These are phyloP conservation scores for Kuraishia ogatae DNA, from an alignment of 805 yeast species.

Conservation along the genomic window DNA sequence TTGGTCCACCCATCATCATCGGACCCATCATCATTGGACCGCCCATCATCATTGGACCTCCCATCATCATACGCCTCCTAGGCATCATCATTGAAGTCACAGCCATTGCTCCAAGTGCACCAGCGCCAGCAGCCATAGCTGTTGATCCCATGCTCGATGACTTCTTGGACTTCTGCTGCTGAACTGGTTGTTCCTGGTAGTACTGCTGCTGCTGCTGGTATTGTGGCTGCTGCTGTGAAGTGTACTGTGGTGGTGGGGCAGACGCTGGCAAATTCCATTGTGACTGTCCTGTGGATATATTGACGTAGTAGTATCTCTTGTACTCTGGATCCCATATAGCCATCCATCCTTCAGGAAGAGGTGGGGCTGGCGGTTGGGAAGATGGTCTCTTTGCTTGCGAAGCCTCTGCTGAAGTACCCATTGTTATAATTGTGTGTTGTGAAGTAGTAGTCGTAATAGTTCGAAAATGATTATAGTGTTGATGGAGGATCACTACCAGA, in stretches of 20 bases:
- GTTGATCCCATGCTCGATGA: neutral
- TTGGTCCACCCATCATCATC: neutral
- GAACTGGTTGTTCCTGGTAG: slow-evolving; percentile 1
- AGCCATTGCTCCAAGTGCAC: neutral
- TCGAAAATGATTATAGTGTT: neutral
- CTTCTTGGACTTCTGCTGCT: neutral
- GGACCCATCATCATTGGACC: neutral
- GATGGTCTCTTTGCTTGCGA: neutral
- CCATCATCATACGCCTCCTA: neutral
- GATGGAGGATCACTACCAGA: neutral
- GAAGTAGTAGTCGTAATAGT: neutral
- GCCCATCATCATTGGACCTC: neutral
- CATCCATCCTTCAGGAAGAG: slow-evolving; percentile 3
- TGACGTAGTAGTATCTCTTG: slow-evolving; percentile 48
- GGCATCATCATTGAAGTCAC: neutral
- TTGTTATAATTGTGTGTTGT: neutral
- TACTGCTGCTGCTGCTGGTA: slow-evolving; percentile 1
- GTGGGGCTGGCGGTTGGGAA: slow-evolving; percentile 1
- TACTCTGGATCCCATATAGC: slow-evolving; percentile 3
- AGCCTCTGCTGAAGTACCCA: neutral
- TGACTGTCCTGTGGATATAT: slow-evolving; percentile 52
- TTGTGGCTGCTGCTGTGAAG: neutral
- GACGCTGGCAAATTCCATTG: slow-evolving; percentile 68
- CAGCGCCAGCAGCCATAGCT: neutral
- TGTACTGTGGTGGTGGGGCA: neutral